Percentiles rank a stretch among this genome's conserved stretches.
phyloP scores from a whole-genome alignment of 768 basidiomycete species.

The Suillus ampliporus region DNA sequence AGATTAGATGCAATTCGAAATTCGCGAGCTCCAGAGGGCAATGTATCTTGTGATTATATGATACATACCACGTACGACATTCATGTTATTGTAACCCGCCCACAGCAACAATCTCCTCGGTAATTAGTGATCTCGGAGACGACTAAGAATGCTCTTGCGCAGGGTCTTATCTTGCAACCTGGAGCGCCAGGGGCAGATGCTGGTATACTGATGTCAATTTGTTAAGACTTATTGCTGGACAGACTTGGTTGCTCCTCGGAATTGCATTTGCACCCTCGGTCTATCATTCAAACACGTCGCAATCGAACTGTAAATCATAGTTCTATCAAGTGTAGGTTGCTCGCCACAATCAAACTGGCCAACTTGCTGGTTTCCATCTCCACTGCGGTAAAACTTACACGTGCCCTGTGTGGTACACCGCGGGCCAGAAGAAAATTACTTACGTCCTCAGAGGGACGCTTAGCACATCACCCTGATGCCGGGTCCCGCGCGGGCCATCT shows the following conservation, averaged over 20 bases:
- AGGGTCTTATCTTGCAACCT: background rate
- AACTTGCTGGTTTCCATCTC: background rate
- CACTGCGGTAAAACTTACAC: background rate
- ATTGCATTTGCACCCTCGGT: background rate
- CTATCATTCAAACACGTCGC: background rate
- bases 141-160: background rate
- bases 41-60: slow-evolving; percentile 1
- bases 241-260: slow-evolving; percentile 1
- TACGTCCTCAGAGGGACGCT: slow-evolving; percentile 1
- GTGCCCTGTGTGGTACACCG: slow-evolving; percentile 1
- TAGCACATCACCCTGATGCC: background rate
- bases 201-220: background rate
- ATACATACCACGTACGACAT: slow-evolving; percentile 2
- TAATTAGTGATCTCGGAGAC: background rate
- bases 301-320: background rate
- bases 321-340: background rate
- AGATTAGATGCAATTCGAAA: background rate
- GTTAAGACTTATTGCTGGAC: background rate
- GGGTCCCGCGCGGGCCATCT: background rate
- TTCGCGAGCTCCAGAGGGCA: background rate
- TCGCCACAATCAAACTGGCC: background rate
- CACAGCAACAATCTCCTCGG: slow-evolving; percentile 1
- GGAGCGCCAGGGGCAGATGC: background rate
- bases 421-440: background rate
- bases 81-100: background rate